Base-by-base conservation (phyloP, 768 basidiomycete species). In the Lanmaoa pseudosensibilis region DNA sequence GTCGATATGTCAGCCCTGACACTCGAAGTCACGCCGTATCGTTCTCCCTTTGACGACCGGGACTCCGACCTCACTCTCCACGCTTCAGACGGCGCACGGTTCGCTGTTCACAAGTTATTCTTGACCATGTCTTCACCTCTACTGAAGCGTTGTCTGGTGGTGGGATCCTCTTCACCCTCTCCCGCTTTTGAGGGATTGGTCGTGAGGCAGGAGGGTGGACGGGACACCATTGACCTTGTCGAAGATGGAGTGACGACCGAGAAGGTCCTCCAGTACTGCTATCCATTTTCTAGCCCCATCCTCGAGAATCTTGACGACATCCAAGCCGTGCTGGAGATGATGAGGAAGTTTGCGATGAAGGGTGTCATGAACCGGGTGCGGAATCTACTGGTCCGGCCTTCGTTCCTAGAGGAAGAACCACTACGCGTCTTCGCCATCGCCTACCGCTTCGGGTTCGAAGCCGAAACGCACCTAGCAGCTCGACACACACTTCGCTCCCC, bases 11-110 rank as follows among this genome's bases (percentile, higher is more conserved):
- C 71, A n/a, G 58, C 67, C 41, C 62, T 73, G 47, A 64, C 69
- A 0, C 61, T 73, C 43, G 67, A 71, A 54, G 57, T 66, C 52
- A 37, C 60, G 4, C 61, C 67, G 0, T 69, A 57, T 54, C 57
- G 62, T 23, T 60, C 80, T 56, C 68, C 71, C 30, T 76, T 80
- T 69, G 66, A 78, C 58, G 71, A 74, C 45, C 64, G 48, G 23
- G 72, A 75, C 25, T 77, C 76, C 10, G 78, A 81, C 57, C 62
- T 80, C 52, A 69, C 77, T 44, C 66, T 82, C 36, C 73, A 73
- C 37, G 74, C 78, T 9, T 62, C 69, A 2, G 79, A 83, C 52
- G 73, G 71, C 10, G 71, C 74, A 3, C 60, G 71, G 10, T 82
- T 83, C 61, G 76, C 73, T 34, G 69, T 82, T 36, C 74, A 78